Evolutionary conservation across 441 rosid genomes (phyloP), one percentile per base, ranked within the genome.

Genomic region (Populus trichocarpa): DNA sequence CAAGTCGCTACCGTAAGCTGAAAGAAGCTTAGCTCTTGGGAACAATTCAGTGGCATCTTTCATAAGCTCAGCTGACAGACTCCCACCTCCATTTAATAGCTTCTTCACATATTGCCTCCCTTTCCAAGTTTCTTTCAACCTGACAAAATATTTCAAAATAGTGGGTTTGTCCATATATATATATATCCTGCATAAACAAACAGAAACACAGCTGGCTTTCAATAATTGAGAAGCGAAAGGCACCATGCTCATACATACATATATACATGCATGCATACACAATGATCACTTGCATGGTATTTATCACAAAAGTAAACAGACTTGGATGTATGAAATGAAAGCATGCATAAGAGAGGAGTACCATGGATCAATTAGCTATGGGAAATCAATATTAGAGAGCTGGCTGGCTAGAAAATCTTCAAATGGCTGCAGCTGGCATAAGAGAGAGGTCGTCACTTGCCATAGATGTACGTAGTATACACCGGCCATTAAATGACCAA

Each of bases 31-130:
- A 18, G 99, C 94, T 33, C 67, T 82, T n/a, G 98, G 92, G 81
- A 93, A 93, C 66, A 75, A 77, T 28, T 72, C 82, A 6, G 38
- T 42, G 5, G 89, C 90, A 66, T 84, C 91, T 80, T 83, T 74
- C 30, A 84, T 81, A 72, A 91, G 90, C 79, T 85, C 70, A 64
- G 46, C 67, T 20, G 97, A 83, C 72, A 95, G 84, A 81, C 91
- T 84, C 72, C 99, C 98, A 25, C 92, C 97, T 82, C 99, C 97
- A 75, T 95, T 92, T 65, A 93, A 80, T 78, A 95, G 88, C 86
- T 88, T 92, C 83, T 84, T 91, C 77, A 92, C 79, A 7, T 71
- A 72, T 18, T 66, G 77, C 70, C 81, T 77, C 77, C 89, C 87
- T 77, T 82, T 87, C 81, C 87, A 83, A 67, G 73, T 80, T 82